Percentiles rank a stretch among this genome's conserved stretches.
These are phyloP conservation scores for Leccinum subtestaceum DNA, from an alignment of 768 basidiomycete species.

Conservation along the genomic window DNA sequence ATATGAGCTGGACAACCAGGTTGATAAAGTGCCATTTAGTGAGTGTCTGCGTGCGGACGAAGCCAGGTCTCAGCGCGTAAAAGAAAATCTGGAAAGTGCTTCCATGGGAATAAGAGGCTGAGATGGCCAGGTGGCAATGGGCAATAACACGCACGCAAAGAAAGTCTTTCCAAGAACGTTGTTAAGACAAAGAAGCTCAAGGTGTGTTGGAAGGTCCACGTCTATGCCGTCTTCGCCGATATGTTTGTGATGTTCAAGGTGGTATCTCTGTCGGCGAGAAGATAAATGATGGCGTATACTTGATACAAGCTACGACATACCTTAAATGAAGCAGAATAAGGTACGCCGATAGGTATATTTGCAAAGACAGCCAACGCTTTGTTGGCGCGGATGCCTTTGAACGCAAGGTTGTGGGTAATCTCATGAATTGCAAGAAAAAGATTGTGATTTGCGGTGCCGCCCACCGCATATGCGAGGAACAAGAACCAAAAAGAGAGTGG, in stretches of 20 bases:
- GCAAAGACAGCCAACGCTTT: slow-evolving; percentile 87
- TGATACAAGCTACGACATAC: slow-evolving; percentile 34
- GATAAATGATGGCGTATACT: slow-evolving; percentile 4
- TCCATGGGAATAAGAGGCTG: slow-evolving; percentile 8
- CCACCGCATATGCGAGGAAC: slow-evolving; percentile 76
- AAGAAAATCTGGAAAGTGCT: slow-evolving; percentile 98
- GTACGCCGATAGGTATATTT: slow-evolving; percentile 91
- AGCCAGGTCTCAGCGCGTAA: slow-evolving; percentile 93
- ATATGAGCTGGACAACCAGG: slow-evolving; percentile 60
- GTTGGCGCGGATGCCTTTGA: slow-evolving; percentile 77
- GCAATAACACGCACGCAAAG: slow-evolving; percentile 67
- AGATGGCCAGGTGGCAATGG: not conserved
- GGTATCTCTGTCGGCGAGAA: slow-evolving; percentile 60
- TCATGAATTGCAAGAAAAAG: slow-evolving; percentile 98
- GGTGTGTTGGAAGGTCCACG: slow-evolving; percentile 84
- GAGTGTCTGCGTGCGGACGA: slow-evolving; percentile 79
- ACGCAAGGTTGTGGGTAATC: slow-evolving; percentile 97
- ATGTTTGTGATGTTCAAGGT: slow-evolving; percentile 95
- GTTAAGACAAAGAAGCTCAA: slow-evolving; percentile 85
- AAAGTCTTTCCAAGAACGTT: slow-evolving; percentile 98
- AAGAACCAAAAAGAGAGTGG: slow-evolving; percentile 74
- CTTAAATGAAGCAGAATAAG: slow-evolving; percentile 96
- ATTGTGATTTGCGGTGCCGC: slow-evolving; percentile 97
- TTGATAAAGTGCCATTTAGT: slow-evolving; percentile 88
- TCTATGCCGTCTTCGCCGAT: slow-evolving; percentile 95